Conservation (phyloP, 495 filamentous ascomycete genomes). For the Penicillium daleae region DNA sequence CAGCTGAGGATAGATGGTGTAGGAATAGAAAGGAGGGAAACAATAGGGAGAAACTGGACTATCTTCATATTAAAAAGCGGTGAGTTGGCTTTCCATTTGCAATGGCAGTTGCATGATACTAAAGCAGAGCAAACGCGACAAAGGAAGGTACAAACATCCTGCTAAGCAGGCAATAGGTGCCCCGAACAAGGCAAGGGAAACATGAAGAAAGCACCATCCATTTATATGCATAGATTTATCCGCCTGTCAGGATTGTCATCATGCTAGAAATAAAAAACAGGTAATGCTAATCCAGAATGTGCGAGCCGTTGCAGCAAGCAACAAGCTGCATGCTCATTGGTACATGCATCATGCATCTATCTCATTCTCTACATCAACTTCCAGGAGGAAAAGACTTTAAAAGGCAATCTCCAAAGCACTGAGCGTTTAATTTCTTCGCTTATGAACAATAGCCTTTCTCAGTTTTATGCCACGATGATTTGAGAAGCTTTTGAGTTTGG, state of each 20-base stretch:
- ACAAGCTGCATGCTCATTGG: too few species aligned
- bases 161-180: too few species aligned
- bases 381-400: not conserved
- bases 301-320: too few species aligned
- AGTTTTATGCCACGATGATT: not conserved
- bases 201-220: too few species aligned
- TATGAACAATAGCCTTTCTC: not conserved
- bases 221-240: too few species aligned
- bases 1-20: not conserved
- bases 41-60: not conserved
- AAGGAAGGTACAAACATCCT: too few species aligned
- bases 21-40: not conserved
- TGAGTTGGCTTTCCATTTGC: not conserved
- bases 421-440: not conserved
- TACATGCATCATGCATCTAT: not conserved
- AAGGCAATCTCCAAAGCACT: not conserved
- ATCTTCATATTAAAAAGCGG: not conserved
- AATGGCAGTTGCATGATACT: not conserved
- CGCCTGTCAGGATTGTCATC: too few species aligned
- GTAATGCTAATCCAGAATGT: too few species aligned
- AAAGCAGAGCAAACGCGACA: not conserved
- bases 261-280: too few species aligned
- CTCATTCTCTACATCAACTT: not conserved
- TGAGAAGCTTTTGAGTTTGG: not conserved
- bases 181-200: too few species aligned